Conservation (phyloP, 345 rosid species). For the Brassica cretica region DNA sequence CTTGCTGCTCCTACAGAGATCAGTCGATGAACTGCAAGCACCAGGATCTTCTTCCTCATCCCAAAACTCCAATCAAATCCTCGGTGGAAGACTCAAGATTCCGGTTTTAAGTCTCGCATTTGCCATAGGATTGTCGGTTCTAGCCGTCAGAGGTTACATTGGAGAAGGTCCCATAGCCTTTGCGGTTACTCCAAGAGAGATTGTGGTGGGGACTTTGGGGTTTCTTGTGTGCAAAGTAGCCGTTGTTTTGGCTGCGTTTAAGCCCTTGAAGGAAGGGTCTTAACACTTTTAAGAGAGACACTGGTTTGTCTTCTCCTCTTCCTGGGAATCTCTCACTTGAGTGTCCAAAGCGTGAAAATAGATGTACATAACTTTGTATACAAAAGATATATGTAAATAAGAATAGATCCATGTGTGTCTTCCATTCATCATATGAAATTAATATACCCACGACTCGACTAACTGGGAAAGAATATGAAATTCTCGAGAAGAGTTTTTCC, state of each 20-base stretch:
- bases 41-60: constrained; percentile 44
- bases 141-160: constrained; percentile 44
- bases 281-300: not conserved
- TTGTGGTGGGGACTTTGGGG: constrained; percentile 72
- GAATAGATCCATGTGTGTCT: not conserved
- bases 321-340: constrained; percentile 18
- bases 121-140: constrained; percentile 46
- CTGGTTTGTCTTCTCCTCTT: constrained; percentile 1
- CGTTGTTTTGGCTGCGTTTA: constrained; percentile 77
- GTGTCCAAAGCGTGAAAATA: constrained; percentile 39
- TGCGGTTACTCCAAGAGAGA: constrained; percentile 57
- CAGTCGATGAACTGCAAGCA: constrained; percentile 64
- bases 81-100: constrained; percentile 43
- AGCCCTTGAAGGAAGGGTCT: constrained; percentile 47
- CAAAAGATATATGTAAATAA: constrained; percentile 14
- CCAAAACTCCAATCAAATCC: constrained; percentile 27
- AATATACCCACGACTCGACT: no score
- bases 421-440: not conserved
- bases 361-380: constrained; percentile 25
- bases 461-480: no score
- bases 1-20: constrained; percentile 66
- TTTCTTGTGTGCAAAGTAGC: constrained; percentile 86
- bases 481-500: not conserved
- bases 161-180: constrained; percentile 26
- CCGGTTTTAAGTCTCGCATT: constrained; percentile 50